phyloP scores from a whole-genome alignment of 164 flowering plant genomes.

The Kalanchoe fedtschenkoi region DNA sequence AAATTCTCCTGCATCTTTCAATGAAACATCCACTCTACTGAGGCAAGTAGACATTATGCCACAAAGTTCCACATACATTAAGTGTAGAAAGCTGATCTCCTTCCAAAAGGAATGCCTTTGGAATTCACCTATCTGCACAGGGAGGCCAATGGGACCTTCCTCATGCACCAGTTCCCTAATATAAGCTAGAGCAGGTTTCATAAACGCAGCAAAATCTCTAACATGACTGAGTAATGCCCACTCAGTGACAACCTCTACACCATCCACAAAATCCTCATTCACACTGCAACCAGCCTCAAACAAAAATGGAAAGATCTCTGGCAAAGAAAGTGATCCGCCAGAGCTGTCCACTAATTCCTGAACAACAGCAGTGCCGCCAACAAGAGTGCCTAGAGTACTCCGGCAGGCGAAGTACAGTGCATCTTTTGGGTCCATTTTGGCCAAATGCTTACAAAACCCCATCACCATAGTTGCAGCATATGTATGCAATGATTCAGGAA shows the following conservation, averaged over 20 bases:
- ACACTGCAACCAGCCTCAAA: conserved; percentile 43
- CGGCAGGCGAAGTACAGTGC: conserved; percentile 44
- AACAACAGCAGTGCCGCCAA: conserved; percentile 30
- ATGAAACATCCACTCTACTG: conserved; percentile 28
- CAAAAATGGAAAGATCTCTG: conserved; percentile 58
- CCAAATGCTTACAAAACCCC: conserved; percentile 71
- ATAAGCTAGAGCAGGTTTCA: conserved; percentile 29
- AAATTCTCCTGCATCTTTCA: conserved; percentile 19
- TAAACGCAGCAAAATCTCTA: conserved; percentile 46
- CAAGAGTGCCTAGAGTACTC: conserved; percentile 43
- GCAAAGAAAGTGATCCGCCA: conserved; percentile 17
- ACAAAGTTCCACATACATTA: conserved; percentile 29
- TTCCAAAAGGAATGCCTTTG: conserved; percentile 14
- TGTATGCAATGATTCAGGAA: conserved; percentile 17
- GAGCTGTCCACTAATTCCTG: conserved; percentile 10
- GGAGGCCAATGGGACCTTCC: conserved; percentile 19
- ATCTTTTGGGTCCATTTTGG: conserved; percentile 23
- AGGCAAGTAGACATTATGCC: conserved; percentile 36
- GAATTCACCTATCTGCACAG: conserved; percentile 14
- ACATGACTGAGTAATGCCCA: conserved; percentile 22
- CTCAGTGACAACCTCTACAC: conserved; percentile 11
- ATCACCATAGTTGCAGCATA: conserved; percentile 44
- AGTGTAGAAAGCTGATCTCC: conserved; percentile 37
- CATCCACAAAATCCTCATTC: conserved; percentile 21
- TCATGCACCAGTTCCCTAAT: conserved; percentile 25